Conservation (phyloP, 345 rosid genomes). For the Firmiana major region DNA sequence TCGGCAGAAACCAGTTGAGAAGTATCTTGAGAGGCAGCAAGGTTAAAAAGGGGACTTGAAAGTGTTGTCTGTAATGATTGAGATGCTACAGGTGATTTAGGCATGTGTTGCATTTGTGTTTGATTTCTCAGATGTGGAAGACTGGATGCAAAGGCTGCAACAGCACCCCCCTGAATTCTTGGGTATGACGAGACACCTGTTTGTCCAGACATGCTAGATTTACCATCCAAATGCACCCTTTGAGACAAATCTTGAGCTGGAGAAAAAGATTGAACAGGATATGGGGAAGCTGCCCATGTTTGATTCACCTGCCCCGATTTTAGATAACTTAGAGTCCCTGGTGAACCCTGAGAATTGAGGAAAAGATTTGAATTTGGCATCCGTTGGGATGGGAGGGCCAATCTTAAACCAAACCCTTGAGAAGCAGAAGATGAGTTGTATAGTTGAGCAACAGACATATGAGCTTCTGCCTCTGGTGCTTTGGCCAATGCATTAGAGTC, state of each 20-base stretch:
- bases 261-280: constrained; percentile 28
- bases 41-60: constrained; percentile 18
- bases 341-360: constrained; percentile 25
- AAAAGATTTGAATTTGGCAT: constrained; percentile 19
- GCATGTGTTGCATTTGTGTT: constrained; percentile 20
- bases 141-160: constrained; percentile 11
- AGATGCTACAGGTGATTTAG: constrained; percentile 20
- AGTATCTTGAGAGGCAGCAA: constrained; percentile 18
- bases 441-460: constrained; percentile 14
- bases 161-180: constrained; percentile 24
- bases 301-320: constrained; percentile 20
- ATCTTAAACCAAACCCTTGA: constrained; percentile 48
- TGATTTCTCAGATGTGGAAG: constrained; percentile 24
- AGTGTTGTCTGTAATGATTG: constrained; percentile 20
- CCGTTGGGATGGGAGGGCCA: constrained; percentile 45
- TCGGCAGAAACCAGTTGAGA: constrained; percentile 9
- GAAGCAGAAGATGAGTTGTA: constrained; percentile 32
- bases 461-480: constrained; percentile 16
- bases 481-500: constrained; percentile 14
- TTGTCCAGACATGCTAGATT: constrained; percentile 7
- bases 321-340: constrained; percentile 11
- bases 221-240: constrained; percentile 22
- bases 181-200: constrained; percentile 14
- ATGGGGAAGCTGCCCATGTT: constrained; percentile 24
- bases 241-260: constrained; percentile 25